Base-by-base conservation (phyloP, 257 asterid genomes). In the Solanum sparsipilum region DNA sequence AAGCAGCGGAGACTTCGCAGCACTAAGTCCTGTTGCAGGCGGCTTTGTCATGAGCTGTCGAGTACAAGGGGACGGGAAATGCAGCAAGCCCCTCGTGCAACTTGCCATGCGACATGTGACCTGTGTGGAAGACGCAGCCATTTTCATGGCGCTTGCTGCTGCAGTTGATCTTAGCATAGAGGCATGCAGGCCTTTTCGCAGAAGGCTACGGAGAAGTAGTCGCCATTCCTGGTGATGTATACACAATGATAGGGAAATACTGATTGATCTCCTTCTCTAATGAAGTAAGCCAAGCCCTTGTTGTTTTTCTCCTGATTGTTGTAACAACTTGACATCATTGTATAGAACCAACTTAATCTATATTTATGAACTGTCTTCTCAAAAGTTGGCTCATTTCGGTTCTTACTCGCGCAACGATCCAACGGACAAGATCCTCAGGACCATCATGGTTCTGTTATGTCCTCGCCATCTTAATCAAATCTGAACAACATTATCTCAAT, bases 151-250 rank as follows among this genome's bases (percentile, higher is more conserved):
- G 58, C 96, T 96, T 20, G 98, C 98, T 3, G 98, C 98, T 36
- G 99, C 98, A 0, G 99, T 96, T 20, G 98, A 96, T 92, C 98
- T 97, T 41, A 97, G 99, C 85, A 93, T 95, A 7, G 99, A 94
- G 78, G 99, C 98, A 0, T 97, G 98, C 70, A 91, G 93, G 89
- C 98, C 97, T 32, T 97, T 95, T 46, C 95, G 96, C 21, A 91
- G 97, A 89, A 94, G 89, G 96, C 84, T 90, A 34, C 89, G 94
- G 72, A 92, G 93, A 87, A 92, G 96, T 13, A 90, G 52, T 78
- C 94, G 92, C 38, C 96, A 96, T 90, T 94, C 98, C 38, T 97
- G 94, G 96, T 95, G 95, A 95, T 71, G 6, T 58, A 32, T 20
- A 13, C 41, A 15, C 44, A 48, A 41, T 78, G 67, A 75, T 38